A percentile compares a stretch with the other conserved stretches of the same genome.
Evolutionary conservation across 2,329 filamentous ascomycete species (phyloP).

Genomic region (Clonostachys chloroleuca): DNA sequence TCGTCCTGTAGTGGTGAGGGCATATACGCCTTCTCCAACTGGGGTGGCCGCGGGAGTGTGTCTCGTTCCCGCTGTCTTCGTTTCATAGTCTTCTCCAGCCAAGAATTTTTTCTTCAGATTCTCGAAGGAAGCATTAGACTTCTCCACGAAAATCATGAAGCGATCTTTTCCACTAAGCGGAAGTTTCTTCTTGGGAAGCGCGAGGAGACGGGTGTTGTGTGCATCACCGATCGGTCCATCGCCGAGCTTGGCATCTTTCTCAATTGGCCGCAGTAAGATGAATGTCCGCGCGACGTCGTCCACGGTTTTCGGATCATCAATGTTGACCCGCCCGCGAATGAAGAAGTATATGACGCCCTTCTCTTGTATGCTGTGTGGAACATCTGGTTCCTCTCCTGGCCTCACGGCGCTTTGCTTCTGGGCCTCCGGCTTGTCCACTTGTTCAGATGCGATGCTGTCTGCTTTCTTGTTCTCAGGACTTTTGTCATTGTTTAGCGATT

Average conservation of each 20-base stretch:
- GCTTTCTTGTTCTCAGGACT: neutral
- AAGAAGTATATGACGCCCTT: constrained; percentile 94
- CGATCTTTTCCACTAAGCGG: constrained; percentile 64
- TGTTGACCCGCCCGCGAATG: constrained; percentile 70
- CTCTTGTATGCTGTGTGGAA: constrained; percentile 62
- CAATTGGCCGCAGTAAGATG: constrained; percentile 73
- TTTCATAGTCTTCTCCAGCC: constrained; percentile 62
- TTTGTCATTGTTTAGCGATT: constrained; percentile 4
- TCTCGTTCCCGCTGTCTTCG: constrained; percentile 68
- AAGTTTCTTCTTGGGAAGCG: constrained; percentile 80
- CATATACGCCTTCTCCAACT: constrained; percentile 83
- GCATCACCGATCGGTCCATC: constrained; percentile 39
- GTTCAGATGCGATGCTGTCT: neutral
- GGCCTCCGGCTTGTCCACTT: neutral
- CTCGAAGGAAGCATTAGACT: constrained; percentile 59
- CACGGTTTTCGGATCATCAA: constrained; percentile 64
- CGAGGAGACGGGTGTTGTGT: constrained; percentile 66
- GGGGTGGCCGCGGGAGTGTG: constrained; percentile 67
- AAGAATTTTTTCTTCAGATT: constrained; percentile 73
- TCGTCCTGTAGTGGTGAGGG: constrained; percentile 66
- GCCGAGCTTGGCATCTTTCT: constrained; percentile 58
- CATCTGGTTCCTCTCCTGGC: constrained; percentile 12
- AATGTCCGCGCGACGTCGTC: constrained; percentile 74
- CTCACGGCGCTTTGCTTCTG: constrained; percentile 8
- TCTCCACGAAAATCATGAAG: constrained; percentile 83